Evolutionary conservation across 805 yeast genomes (phyloP).

Genomic region (Candida dajiaensis): DNA sequence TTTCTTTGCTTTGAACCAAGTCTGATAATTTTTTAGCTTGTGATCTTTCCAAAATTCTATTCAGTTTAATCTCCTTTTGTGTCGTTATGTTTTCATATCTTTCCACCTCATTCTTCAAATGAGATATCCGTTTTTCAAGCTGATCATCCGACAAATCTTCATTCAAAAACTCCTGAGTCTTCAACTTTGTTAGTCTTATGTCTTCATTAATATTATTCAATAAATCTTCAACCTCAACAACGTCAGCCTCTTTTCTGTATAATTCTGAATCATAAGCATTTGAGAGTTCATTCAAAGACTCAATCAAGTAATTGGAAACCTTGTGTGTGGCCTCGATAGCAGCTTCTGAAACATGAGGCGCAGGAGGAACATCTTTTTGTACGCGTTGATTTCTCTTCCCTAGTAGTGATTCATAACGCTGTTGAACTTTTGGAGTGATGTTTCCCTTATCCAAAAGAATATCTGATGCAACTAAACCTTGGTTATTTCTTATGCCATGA

Average conservation of each 20-base stretch:
- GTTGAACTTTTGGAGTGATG: constrained; percentile 18
- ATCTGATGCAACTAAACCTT: constrained; percentile 23
- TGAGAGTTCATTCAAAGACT: constrained; percentile 40
- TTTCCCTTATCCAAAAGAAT: constrained; percentile 21
- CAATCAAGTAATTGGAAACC: constrained; percentile 44
- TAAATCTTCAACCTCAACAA: constrained; percentile 41
- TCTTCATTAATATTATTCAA: constrained; percentile 36
- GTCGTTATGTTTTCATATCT: constrained; percentile 15
- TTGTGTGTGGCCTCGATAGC: constrained; percentile 48
- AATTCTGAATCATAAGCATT: constrained; percentile 51
- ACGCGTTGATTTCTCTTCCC: constrained; percentile 11
- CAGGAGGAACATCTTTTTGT: constrained; percentile 11
- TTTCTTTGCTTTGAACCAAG: constrained; percentile 1
- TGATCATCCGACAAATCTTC: constrained; percentile 12
- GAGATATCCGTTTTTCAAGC: constrained; percentile 5
- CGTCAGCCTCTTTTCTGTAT: constrained; percentile 46
- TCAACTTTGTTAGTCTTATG: constrained; percentile 27
- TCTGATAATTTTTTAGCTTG: constrained; percentile 20
- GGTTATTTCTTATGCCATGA: constrained; percentile 34
- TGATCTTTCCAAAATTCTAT: constrained; percentile 25
- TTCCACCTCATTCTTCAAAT: constrained; percentile 15
- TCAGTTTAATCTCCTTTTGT: constrained; percentile 22
- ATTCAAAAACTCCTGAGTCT: constrained; percentile 19
- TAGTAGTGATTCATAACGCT: constrained; percentile 21
- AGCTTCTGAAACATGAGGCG: constrained; percentile 45